Base-by-base conservation (phyloP, 495 filamentous ascomycete genomes). In the Penicillium cinerascens region DNA sequence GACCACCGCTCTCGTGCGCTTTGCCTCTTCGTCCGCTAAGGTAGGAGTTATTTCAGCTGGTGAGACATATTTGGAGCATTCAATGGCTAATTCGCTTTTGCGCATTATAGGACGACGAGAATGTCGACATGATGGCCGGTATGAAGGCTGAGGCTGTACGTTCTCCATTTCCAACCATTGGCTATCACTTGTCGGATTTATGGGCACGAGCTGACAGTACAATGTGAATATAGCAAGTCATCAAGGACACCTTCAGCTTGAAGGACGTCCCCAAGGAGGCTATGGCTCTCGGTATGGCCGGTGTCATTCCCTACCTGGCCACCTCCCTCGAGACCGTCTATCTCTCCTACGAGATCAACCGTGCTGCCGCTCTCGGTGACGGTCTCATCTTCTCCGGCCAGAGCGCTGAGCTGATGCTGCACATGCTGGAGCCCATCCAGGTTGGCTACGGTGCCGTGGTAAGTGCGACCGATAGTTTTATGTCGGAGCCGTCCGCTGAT, bases 401-500 rank as follows among this genome's bases (percentile, higher is more conserved):
- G 42, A 87, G 79, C 9, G 92, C 92, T 27, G 79, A 86, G 44
- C 66, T 87, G 15, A 71, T 91, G 55, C 78, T 98, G 11, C 81
- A 89, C 58, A 69, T 92, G 39, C 76, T 96, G 36, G 91, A 97
- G 72, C 95, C 92, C 20, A 74, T 97, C 58, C 93, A 98, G 71
- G 77, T 97, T 44, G 93, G 89, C 44, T 96, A 93, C 61, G 93
- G 93, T 48, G 93, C 93, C 40, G 84, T 96, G 45, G 89, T 92
- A 68, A 72, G 88, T 78, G 44, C 44, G 38, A 25, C 15, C 40
- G 37, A 39, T 3, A 33, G 13, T 6, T 37, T 48, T 39, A 9
- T 44, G 40, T 33, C 10, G 13, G 49, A 21, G 29, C 49, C 25
- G n/a, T 43, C 50, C 35, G 35, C 52, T 60, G 37, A 58, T 46